Evolutionary conservation across 305 asterid species (phyloP).

Genomic region (Andrographis paniculata): DNA sequence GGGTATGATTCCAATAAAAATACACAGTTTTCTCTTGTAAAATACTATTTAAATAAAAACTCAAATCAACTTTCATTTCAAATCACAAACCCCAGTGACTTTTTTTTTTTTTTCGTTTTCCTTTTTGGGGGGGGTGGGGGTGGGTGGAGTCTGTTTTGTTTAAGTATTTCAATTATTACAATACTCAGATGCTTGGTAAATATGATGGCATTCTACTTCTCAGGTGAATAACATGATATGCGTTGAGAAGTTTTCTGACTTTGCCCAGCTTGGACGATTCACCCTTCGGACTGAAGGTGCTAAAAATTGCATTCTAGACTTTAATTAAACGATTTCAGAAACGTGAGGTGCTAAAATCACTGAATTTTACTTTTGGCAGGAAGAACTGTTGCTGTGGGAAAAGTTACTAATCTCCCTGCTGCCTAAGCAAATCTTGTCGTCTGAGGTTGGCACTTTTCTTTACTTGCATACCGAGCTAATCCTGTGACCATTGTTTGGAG

Average conservation of each 20-base stretch:
- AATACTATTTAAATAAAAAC: no score
- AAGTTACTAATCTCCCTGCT: constrained; percentile 44
- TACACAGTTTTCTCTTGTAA: no score
- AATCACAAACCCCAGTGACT: no score
- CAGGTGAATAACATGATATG: constrained; percentile 80
- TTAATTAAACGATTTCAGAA: neutral
- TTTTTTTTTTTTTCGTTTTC: neutral
- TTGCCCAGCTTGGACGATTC: constrained; percentile 84
- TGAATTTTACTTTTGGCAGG: constrained; percentile 33
- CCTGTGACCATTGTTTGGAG: neutral
- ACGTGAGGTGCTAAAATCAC: neutral
- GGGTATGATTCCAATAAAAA: no score
- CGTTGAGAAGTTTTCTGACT: constrained; percentile 67
- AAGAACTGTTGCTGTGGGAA: constrained; percentile 89
- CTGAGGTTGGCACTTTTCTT: constrained; percentile 1
- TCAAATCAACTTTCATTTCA: no score
- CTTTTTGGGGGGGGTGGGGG: no score
- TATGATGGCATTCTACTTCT: constrained; percentile 13
- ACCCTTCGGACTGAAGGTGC: constrained; percentile 66
- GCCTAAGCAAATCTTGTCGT: constrained; percentile 26
- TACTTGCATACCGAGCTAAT: neutral
- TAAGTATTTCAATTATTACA: neutral
- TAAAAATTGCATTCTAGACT: constrained; percentile 9
- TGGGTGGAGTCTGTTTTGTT: neutral
- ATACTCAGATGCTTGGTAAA: neutral